Conservation (phyloP, 805 yeast genomes). For the Yarrowia sp. region DNA sequence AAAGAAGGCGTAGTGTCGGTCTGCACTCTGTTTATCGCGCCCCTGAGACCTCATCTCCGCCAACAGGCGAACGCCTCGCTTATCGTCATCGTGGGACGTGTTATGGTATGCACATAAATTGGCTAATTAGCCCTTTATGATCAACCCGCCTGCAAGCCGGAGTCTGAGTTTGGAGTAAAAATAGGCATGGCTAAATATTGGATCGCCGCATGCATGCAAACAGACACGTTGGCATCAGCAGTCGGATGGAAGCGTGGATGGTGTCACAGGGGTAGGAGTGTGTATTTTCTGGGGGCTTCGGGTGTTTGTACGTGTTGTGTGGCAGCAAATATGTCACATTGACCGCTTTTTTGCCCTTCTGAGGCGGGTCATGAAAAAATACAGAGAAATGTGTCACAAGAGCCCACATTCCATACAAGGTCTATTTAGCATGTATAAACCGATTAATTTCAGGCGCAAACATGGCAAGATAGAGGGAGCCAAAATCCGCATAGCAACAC, state of each 20-base stretch:
- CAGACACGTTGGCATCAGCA: neutral
- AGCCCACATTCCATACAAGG: slow-evolving; percentile 23
- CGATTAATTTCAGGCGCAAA: slow-evolving; percentile 1
- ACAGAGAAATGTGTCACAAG: too few relatives aligned
- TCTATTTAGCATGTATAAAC: slow-evolving; percentile 9
- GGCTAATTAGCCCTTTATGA: slow-evolving; percentile 2
- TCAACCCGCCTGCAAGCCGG: neutral
- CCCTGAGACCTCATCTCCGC: too few relatives aligned
- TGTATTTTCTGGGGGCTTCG: too few relatives aligned
- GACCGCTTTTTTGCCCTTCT: neutral
- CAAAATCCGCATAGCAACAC: neutral
- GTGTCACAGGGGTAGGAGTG: too few relatives aligned
- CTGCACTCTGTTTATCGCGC: too few relatives aligned
- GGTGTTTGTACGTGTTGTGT: too few relatives aligned
- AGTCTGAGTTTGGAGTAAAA: neutral
- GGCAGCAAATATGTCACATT: too few relatives aligned
- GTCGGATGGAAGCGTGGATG: too few relatives aligned
- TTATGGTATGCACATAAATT: slow-evolving; percentile 5
- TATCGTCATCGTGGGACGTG: neutral
- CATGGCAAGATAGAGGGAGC: neutral
- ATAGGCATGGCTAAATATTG: slow-evolving; percentile 3
- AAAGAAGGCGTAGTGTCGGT: too few relatives aligned
- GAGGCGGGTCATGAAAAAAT: too few relatives aligned
- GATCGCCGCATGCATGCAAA: slow-evolving; percentile 10
- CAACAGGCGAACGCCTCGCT: too few relatives aligned